phyloP scores from a whole-genome alignment of 305 asterid species.

The Ajuga reptans region DNA sequence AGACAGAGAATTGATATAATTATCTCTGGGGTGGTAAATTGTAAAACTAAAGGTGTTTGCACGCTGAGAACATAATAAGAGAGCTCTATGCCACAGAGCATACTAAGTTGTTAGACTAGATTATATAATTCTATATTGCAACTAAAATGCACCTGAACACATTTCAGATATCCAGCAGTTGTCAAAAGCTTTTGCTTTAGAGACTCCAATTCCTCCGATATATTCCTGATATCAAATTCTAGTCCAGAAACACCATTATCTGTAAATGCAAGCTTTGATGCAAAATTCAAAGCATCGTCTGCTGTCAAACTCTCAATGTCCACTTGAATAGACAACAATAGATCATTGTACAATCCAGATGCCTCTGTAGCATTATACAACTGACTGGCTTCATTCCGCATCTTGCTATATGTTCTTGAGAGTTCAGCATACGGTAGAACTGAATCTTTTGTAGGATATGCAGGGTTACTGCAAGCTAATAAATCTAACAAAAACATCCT shows the following conservation, averaged over 20 bases:
- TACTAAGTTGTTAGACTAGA: neutral
- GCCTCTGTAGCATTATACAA: constrained; percentile 53
- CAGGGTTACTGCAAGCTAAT: constrained; percentile 80
- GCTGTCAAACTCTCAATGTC: constrained; percentile 66
- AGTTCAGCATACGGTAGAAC: constrained; percentile 84
- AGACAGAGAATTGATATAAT: constrained; percentile 14
- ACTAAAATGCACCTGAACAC: constrained; percentile 69
- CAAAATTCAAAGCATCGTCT: constrained; percentile 77
- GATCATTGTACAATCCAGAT: constrained; percentile 52
- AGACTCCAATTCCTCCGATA: constrained; percentile 75
- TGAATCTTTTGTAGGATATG: constrained; percentile 84
- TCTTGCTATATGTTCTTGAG: constrained; percentile 80
- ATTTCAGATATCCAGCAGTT: constrained; percentile 91
- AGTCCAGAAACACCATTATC: constrained; percentile 36
- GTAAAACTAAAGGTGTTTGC: neutral
- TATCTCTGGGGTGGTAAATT: neutral
- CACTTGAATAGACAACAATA: constrained; percentile 41
- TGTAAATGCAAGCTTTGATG: constrained; percentile 53
- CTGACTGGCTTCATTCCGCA: constrained; percentile 88
- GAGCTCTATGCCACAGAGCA: neutral
- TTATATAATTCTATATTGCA: constrained; percentile 9
- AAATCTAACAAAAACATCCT: constrained; percentile 63
- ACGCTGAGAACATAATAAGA: neutral
- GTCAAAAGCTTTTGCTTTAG: constrained; percentile 76
- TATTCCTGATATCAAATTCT: constrained; percentile 48